Conservation (phyloP, 1,139 yeast genomes). For the Lodderomyces beijingensis region DNA sequence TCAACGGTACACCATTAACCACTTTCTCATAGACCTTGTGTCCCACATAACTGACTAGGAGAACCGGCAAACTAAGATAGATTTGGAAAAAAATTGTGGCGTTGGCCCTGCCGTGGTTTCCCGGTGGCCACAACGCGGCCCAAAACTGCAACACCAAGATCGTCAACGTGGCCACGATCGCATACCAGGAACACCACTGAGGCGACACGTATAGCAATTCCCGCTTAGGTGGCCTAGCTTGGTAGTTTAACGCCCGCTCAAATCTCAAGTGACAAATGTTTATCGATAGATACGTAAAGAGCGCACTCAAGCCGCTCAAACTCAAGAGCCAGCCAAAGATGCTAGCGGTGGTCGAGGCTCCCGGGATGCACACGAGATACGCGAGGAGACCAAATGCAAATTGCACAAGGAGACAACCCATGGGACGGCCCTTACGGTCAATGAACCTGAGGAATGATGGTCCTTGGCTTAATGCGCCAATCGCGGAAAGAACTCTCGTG, state of each 20-base stretch:
- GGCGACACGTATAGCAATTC: constrained; percentile 29
- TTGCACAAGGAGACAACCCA: constrained; percentile 26
- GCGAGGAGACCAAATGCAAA: constrained; percentile 26
- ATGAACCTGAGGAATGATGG: constrained; percentile 28
- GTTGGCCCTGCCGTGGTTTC: constrained; percentile 18
- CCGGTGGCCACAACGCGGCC: constrained; percentile 38
- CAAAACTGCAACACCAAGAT: constrained; percentile 33
- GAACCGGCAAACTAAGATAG: constrained; percentile 29
- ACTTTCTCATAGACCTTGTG: constrained; percentile 30
- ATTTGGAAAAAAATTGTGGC: constrained; percentile 28
- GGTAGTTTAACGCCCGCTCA: constrained; percentile 23
- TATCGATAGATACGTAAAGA: constrained; percentile 27
- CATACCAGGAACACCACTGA: constrained; percentile 29
- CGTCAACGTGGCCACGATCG: constrained; percentile 22
- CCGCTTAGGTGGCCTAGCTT: constrained; percentile 26
- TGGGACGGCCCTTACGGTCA: constrained; percentile 32
- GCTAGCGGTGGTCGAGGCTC: constrained; percentile 13
- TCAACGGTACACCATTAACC: constrained; percentile 21
- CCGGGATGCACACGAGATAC: constrained; percentile 30
- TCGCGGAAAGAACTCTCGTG: constrained; percentile 31
- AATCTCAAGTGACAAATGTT: constrained; percentile 30
- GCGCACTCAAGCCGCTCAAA: constrained; percentile 21
- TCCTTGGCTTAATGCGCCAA: constrained; percentile 33
- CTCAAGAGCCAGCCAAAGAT: constrained; percentile 23
- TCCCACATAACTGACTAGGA: constrained; percentile 24